These are phyloP conservation scores for Endocladia muricata DNA, from an alignment of 31 red algal genomes.

Conservation along the genomic window DNA sequence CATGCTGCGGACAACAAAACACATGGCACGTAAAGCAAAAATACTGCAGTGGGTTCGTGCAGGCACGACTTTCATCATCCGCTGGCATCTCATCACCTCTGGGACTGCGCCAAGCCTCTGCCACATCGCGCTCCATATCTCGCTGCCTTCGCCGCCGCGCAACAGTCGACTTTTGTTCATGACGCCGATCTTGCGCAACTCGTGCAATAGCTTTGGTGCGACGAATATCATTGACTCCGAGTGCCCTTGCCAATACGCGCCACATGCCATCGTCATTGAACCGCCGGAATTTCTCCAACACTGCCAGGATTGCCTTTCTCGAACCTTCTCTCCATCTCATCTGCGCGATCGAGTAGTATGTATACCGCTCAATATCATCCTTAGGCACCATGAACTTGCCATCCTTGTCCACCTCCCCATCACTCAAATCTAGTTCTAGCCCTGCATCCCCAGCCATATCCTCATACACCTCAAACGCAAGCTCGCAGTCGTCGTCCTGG, in stretches of 20 bases:
- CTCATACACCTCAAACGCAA: constrained; percentile 71
- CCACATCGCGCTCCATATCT: neutral
- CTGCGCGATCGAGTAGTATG: constrained; percentile 44
- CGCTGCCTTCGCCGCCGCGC: neutral
- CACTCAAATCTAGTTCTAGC: constrained; percentile 61
- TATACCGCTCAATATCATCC: constrained; percentile 50
- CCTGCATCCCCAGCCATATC: constrained; percentile 61
- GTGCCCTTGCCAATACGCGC: constrained; percentile 36
- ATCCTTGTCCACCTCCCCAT: constrained; percentile 59
- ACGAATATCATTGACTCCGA: constrained; percentile 28
- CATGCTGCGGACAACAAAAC: constrained; percentile 60
- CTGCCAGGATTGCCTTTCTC: constrained; percentile 47
- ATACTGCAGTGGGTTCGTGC: constrained; percentile 21
- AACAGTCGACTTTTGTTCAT: constrained; percentile 11
- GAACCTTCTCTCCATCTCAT: constrained; percentile 41
- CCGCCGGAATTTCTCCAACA: constrained; percentile 37
- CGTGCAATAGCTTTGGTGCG: constrained; percentile 55
- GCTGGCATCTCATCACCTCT: neutral
- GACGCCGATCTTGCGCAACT: constrained; percentile 42
- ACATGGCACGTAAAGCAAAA: constrained; percentile 67
- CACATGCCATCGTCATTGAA: constrained; percentile 50
- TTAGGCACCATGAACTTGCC: constrained; percentile 56
- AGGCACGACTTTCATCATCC: constrained; percentile 18
- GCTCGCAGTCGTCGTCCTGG: constrained; percentile 60
- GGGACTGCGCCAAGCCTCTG: constrained; percentile 3